These are phyloP conservation scores for Globisporangium echinulatum DNA, from an alignment of 352 stramenopile species.

Conservation along the genomic window DNA sequence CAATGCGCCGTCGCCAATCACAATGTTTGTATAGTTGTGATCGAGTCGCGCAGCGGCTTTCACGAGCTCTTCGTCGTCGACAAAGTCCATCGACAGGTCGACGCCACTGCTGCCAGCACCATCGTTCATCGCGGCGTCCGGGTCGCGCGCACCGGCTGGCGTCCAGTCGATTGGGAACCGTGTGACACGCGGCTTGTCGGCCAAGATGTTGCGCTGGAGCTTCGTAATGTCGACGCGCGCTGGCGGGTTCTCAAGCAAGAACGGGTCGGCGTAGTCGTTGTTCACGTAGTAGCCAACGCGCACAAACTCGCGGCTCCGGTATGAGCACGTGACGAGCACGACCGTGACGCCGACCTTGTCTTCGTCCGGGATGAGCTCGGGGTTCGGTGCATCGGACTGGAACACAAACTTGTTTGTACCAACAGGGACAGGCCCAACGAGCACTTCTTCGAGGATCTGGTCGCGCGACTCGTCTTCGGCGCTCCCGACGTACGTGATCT, in stretches of 20 bases:
- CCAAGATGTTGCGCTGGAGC: constrained; percentile 94
- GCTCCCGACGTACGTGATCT: constrained; percentile 98
- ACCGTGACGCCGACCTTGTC: constrained; percentile 99
- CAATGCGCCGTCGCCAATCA: constrained; percentile 45
- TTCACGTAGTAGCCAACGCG: constrained; percentile 95
- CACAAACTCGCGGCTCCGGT: constrained; percentile 96
- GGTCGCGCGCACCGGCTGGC: constrained; percentile 36
- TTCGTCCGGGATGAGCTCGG: constrained; percentile 88
- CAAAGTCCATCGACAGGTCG: constrained; percentile 63
- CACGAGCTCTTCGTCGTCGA: constrained; percentile 81
- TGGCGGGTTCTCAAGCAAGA: constrained; percentile 78
- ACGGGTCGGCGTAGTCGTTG: constrained; percentile 96
- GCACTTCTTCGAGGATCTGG: constrained; percentile 97
- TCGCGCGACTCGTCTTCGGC: constrained; percentile 94
- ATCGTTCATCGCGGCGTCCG: constrained; percentile 36
- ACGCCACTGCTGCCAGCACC: constrained; percentile 9
- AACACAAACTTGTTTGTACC: constrained; percentile 99
- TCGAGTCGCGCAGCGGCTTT: constrained; percentile 81
- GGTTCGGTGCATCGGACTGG: constrained; percentile 92
- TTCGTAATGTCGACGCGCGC: constrained; percentile 86
- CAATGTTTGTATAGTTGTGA: constrained; percentile 87
- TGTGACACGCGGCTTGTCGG: constrained; percentile 94
- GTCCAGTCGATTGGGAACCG: constrained; percentile 97
- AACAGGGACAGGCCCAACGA: constrained; percentile 96
- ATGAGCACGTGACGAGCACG: constrained; percentile 97